Evolutionary conservation across 306 rosid genomes (phyloP), one percentile per base, ranked within the genome.

Genomic region (Sindora glabra): DNA sequence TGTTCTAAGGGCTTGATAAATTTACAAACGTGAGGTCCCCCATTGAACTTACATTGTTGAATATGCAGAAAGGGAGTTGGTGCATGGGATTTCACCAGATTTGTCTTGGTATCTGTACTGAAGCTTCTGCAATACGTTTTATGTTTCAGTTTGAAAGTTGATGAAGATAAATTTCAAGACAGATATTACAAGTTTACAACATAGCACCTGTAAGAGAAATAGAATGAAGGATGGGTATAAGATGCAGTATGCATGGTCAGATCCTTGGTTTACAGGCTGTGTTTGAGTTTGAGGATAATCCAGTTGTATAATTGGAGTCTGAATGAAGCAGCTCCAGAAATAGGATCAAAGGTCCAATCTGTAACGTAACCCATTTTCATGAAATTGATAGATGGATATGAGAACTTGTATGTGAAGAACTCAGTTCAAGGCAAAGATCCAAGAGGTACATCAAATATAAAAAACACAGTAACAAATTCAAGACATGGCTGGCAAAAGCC

Each of bases 91-190:
- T 78, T 85, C 60, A 39, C 48, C 49, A 53, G 27, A 50, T 67
- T 62, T 44, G 48, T 47, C 66, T 68, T 70, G 23, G 41, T 56
- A 59, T 68, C 74, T 27, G 62, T 14, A 24, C 58, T 34, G 56
- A 63, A 49, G 51, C 74, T 79, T 70, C 98, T 85, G 88, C 74
- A 62, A 69, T 9, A 59, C 44, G 17, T 10, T 52, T 12, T n/a
- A 59, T 15, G 25, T 5, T 30, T 29, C 11, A 72, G 50, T 42
- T 57, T 17, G 34, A 62, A 73, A n/a, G 39, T 41, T 42, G 52
- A 66, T 48, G 13, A 40, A 59, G 32, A 71, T 33, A 12, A 56
- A 41, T 36, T 60, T 26, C 7, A 37, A 44, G 54, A 67, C 32
- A 46, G 6, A 60, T 26, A 47, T 12, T 14, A 22, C 13, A 11